Evolutionary conservation across 169 alveolate genomes (phyloP).

Genomic region (Eimeria necatrix): DNA sequence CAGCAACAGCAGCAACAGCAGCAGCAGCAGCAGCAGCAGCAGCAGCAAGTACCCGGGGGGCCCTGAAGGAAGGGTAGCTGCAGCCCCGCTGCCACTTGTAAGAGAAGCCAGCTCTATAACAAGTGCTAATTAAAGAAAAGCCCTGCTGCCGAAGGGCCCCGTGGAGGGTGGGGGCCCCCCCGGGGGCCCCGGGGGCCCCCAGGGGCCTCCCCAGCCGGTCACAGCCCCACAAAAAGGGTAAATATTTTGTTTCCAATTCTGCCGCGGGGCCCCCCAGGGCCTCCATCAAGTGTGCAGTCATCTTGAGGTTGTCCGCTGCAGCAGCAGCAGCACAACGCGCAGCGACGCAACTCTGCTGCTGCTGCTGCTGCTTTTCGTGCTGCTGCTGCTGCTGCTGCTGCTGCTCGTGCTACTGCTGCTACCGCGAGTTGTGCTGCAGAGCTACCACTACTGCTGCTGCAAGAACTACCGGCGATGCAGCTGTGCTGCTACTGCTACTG

Average conservation of each 20-base stretch:
- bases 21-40: no score
- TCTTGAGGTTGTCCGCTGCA: background rate
- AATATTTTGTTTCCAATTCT: background rate
- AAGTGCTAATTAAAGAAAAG: background rate
- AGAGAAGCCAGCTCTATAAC: background rate
- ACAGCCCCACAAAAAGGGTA: background rate
- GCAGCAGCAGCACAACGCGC: background rate
- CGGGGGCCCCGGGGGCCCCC: background rate
- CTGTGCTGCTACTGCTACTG: background rate
- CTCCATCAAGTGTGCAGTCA: background rate
- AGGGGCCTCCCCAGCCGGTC: constrained; percentile 5
- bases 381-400: no score
- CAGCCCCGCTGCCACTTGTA: background rate
- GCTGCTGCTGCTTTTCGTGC: no score
- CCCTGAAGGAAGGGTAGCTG: background rate
- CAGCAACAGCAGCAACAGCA: no score
- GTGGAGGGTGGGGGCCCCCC: no score
- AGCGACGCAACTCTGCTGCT: no score
- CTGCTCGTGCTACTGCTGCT: no score
- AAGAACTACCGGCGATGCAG: background rate
- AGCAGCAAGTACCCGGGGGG: no score
- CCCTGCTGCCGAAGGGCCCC: background rate
- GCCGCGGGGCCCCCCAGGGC: background rate
- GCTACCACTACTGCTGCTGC: background rate
- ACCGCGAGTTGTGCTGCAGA: no score